Conservation (phyloP, 225 moss, liverwort and hornwort species). For the Marchantia paleacea region DNA sequence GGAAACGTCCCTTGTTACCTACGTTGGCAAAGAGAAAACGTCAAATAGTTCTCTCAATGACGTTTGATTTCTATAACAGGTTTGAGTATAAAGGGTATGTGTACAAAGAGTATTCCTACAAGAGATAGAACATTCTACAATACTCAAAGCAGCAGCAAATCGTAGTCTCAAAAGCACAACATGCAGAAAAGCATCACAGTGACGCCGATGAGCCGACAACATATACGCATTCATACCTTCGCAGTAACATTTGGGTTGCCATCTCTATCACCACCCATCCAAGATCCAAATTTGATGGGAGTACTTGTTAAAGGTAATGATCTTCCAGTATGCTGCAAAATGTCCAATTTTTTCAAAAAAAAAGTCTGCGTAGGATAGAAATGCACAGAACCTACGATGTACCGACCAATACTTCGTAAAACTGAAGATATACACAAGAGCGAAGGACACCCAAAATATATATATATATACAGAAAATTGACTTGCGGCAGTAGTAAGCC, state of each 20-base stretch:
- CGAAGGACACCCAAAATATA: too few species aligned
- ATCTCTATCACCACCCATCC: slow-evolving; percentile 91
- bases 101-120: too few species aligned
- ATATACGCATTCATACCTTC: slow-evolving; percentile 32
- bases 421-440: too few species aligned
- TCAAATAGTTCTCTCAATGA: background rate
- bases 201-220: background rate
- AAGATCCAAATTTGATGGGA: slow-evolving; percentile 84
- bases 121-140: background rate
- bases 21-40: slow-evolving; percentile 1
- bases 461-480: too few species aligned
- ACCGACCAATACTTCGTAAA: too few species aligned
- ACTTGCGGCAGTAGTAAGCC: too few species aligned
- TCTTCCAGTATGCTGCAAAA: slow-evolving; percentile 58
- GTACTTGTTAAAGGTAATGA: slow-evolving; percentile 63
- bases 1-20: slow-evolving; percentile 77
- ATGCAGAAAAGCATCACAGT: background rate
- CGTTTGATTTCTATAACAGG: too few species aligned
- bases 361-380: too few species aligned
- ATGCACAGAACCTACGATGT: too few species aligned
- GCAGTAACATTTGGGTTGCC: slow-evolving; percentile 87
- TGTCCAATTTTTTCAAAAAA: background rate
- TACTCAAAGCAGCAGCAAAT: background rate
- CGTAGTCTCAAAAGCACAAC: background rate
- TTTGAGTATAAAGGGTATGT: too few species aligned